phyloP scores from a whole-genome alignment of 345 rosid genomes.

The Melaleuca quinquenervia region DNA sequence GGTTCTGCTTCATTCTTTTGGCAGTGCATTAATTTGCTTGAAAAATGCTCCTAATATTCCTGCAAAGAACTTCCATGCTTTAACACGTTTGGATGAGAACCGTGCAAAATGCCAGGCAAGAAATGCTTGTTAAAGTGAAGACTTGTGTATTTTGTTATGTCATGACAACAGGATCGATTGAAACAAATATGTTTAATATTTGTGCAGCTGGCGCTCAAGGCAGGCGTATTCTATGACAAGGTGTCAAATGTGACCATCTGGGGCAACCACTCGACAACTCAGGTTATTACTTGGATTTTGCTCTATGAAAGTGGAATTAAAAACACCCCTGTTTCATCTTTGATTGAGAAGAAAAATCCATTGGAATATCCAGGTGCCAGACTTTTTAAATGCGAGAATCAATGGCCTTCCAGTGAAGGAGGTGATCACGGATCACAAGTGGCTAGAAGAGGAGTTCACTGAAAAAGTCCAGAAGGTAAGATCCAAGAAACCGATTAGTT shows the following conservation, averaged over 20 bases:
- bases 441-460: conserved; percentile 96
- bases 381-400: conserved; percentile 85
- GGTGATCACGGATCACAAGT: conserved; percentile 77
- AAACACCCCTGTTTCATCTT: not conserved
- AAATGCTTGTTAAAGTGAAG: not conserved
- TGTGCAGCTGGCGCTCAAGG: conserved; percentile 86
- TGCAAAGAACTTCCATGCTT: conserved; percentile 89
- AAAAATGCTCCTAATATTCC: conserved; percentile 97
- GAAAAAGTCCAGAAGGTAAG: conserved; percentile 83
- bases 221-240: conserved; percentile 91
- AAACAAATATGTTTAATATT: not conserved
- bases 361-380: conserved; percentile 62
- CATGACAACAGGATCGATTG: not conserved
- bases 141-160: not conserved
- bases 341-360: not conserved
- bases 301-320: not conserved
- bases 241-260: conserved; percentile 95
- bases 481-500: not conserved
- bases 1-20: not conserved
- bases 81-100: conserved; percentile 92
- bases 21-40: conserved; percentile 86
- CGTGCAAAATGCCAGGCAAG: conserved; percentile 96
- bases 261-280: conserved; percentile 99
- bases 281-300: conserved; percentile 33
- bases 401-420: conserved; percentile 80